Evolutionary conservation across 768 basidiomycete genomes (phyloP).

Genomic region (Serendipita sp.): DNA sequence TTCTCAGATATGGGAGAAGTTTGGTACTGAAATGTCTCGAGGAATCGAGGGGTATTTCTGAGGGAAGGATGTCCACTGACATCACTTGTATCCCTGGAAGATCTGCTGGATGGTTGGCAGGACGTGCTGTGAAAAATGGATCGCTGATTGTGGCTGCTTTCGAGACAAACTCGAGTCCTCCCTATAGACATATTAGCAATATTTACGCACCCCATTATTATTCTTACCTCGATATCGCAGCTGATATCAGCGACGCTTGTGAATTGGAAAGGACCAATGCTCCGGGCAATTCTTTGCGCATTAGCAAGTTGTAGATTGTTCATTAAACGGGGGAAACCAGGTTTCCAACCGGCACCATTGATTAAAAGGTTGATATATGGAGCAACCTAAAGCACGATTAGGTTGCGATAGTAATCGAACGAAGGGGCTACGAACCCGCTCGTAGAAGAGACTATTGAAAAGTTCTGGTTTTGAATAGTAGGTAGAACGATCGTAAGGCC

Average conservation of each 20-base stretch:
- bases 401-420: not conserved
- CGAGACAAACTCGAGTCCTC: constrained; percentile 71
- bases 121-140: constrained; percentile 47
- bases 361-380: constrained; percentile 74
- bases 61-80: constrained; percentile 82
- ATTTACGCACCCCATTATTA: no score
- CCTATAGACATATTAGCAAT: constrained; percentile 25
- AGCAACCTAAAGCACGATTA: constrained; percentile 38
- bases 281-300: constrained; percentile 33
- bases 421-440: constrained; percentile 30
- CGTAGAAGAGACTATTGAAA: constrained; percentile 53
- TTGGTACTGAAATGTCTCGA: constrained; percentile 56
- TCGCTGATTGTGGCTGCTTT: constrained; percentile 55
- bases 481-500: constrained; percentile 40
- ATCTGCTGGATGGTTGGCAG: constrained; percentile 25
- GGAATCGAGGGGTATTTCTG: constrained; percentile 68
- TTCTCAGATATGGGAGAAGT: constrained; percentile 51
- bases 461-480: constrained; percentile 59
- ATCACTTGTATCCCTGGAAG: constrained; percentile 55
- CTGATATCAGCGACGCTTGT: constrained; percentile 73
- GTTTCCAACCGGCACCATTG: constrained; percentile 77
- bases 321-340: constrained; percentile 65
- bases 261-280: constrained; percentile 36
- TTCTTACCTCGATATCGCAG: constrained; percentile 59
- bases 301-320: constrained; percentile 41